Base-by-base conservation (phyloP, 805 yeast genomes). In the Nakazawaea laoshanensis region DNA sequence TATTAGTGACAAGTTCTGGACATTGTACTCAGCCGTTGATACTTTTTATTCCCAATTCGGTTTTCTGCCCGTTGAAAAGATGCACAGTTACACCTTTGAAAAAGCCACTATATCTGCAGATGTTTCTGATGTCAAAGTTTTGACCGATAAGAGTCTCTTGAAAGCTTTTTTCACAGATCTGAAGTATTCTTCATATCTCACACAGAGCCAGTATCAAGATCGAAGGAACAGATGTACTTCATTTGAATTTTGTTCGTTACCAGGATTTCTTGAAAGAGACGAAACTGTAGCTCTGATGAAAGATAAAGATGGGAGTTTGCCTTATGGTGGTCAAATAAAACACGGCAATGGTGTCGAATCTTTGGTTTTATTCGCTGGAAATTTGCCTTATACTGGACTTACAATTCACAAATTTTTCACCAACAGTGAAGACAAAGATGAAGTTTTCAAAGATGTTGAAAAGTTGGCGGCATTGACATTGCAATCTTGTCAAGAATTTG, bases 1-100 rank as follows among this genome's bases (percentile, higher is more conserved):
- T 6, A 24, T n/a, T n/a, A 19, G 14, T 31, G 15, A 23, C 8
- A 8, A 15, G 12, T 33, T 27, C 32, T 33, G 36, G 36, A 12
- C 31, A 4, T 24, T 33, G 12, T 27, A 33, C 14, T 33, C 36
- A 6, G 30, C 14, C 4, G 18, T 32, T 18, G 24, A 12, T 16
- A 20, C 7, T 8, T 20, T 20, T 10, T 20, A 20, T 20, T 7
- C 7, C 9, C 7, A 20, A 10, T 7, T 7, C 7, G 22, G 22
- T 8, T 20, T 20, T 20, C 9, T 20, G 11, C 11, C 11, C 11
- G 23, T 20, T 20, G 10, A 11, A 20, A 13, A 27, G 6, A 19
- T 25, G 36, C 15, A 27, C 20, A 19, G 10, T n/a, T 32, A 5
- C 9, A 24, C 25, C 15, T 8, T 13, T 24, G 21, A 13, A 12